Evolutionary conservation across 345 rosid species (phyloP).

Genomic region (Eucalyptus sideroxylon): DNA sequence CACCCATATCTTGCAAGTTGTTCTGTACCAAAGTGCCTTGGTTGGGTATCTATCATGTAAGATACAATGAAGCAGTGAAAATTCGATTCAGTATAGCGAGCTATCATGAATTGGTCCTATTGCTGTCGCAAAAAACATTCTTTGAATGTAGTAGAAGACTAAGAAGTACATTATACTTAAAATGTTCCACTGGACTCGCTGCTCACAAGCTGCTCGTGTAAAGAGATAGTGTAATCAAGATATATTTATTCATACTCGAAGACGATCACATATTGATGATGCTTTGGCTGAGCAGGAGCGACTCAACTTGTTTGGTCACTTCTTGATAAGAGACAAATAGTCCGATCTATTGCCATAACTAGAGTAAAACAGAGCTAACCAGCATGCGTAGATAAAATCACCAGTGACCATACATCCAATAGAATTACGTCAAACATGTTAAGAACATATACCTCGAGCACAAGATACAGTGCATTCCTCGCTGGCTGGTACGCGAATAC

Average conservation of each 20-base stretch:
- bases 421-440: not conserved
- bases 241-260: not conserved
- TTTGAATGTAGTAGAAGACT: not conserved
- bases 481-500: not conserved
- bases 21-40: not conserved
- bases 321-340: not conserved
- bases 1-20: not conserved
- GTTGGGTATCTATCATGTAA: not conserved
- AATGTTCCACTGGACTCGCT: not conserved
- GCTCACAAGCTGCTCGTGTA: not conserved
- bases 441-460: not conserved
- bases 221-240: not conserved
- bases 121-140: not conserved
- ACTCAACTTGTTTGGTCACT: not conserved
- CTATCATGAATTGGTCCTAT: not conserved
- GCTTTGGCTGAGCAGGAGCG: not conserved
- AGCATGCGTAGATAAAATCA: not conserved
- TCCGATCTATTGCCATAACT: not conserved
- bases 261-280: not conserved
- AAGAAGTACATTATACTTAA: not conserved
- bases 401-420: not conserved
- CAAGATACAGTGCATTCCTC: not conserved
- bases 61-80: not conserved
- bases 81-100: not conserved
- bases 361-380: not conserved